Conservation (phyloP, 495 filamentous ascomycete genomes). For the Aspergillus biplanus region DNA sequence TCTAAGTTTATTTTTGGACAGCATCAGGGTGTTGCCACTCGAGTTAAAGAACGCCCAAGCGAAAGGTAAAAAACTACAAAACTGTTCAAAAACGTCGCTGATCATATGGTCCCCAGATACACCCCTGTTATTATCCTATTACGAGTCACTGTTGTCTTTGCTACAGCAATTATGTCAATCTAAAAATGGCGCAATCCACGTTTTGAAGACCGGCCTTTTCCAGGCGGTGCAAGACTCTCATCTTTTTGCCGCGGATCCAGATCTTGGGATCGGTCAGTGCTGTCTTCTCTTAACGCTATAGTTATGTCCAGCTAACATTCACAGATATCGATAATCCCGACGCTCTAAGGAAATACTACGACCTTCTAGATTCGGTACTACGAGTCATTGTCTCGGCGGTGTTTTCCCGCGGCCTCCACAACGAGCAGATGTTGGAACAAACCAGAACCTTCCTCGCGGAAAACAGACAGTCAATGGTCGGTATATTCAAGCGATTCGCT, state of each 20-base stretch:
- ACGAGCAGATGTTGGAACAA: constrained; percentile 73
- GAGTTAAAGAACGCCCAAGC: constrained; percentile 61
- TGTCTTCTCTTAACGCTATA: constrained; percentile 2
- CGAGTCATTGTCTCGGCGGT: constrained; percentile 80
- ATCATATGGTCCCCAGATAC: constrained; percentile 47
- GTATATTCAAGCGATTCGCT: constrained; percentile 88
- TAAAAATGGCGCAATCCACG: constrained; percentile 73
- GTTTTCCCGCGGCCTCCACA: constrained; percentile 77
- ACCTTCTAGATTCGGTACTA: constrained; percentile 77
- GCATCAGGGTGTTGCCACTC: constrained; percentile 68
- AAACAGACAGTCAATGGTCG: constrained; percentile 77
- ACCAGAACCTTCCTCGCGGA: constrained; percentile 75
- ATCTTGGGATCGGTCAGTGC: constrained; percentile 77
- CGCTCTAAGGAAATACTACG: constrained; percentile 79
- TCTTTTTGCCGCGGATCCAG: constrained; percentile 89
- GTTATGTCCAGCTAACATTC: constrained; percentile 22
- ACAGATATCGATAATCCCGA: constrained; percentile 67
- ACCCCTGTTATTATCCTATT: constrained; percentile 60
- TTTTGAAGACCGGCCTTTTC: constrained; percentile 90
- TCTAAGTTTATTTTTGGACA: constrained; percentile 83
- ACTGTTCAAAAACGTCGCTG: constrained; percentile 15
- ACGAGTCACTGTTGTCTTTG: constrained; percentile 76
- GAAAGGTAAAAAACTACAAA: constrained; percentile 47
- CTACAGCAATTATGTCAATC: constrained; percentile 85
- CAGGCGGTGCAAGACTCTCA: constrained; percentile 74